phyloP scores from a whole-genome alignment of 2,329 filamentous ascomycete genomes.

The Ramularia collo-cygni region DNA sequence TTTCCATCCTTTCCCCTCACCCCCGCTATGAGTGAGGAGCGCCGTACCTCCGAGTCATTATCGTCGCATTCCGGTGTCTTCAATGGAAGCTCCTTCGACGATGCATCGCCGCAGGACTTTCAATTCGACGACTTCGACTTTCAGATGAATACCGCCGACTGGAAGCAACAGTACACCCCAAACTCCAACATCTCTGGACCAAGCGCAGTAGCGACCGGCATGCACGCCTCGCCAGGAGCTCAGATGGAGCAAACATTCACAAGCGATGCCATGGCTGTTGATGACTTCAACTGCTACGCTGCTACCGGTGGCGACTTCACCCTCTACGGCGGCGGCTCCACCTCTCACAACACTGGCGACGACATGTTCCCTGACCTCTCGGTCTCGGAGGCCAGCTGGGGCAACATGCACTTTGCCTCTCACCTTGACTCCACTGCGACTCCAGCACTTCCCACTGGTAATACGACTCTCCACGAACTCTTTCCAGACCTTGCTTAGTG shows the following conservation, averaged over 20 bases:
- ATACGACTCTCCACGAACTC: slow-evolving; percentile 17
- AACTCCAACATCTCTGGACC: slow-evolving; percentile 18
- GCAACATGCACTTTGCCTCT: slow-evolving; percentile 25
- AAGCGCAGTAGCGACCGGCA: slow-evolving; percentile 21
- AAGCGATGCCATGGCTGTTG: slow-evolving; percentile 48
- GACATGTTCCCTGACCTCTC: slow-evolving; percentile 28
- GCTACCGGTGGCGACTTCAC: slow-evolving; percentile 51
- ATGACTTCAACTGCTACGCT: slow-evolving; percentile 47
- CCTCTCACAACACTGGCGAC: slow-evolving; percentile 15
- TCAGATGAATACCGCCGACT: slow-evolving; percentile 9
- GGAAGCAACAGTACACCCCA: slow-evolving; percentile 31
- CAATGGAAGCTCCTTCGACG: slow-evolving; percentile 34
- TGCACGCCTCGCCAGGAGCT: slow-evolving; percentile 62
- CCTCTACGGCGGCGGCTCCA: slow-evolving; percentile 42
- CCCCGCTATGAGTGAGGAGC: slow-evolving; percentile 30
- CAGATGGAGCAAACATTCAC: slow-evolving; percentile 57
- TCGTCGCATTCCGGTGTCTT: slow-evolving; percentile 38
- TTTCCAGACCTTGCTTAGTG: slow-evolving; percentile 14
- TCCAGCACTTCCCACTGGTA: slow-evolving; percentile 14
- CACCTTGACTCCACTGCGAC: slow-evolving; percentile 9
- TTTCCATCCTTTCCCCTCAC: slow-evolving; percentile 26
- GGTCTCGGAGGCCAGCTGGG: slow-evolving; percentile 26
- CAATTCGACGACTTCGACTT: slow-evolving; percentile 52
- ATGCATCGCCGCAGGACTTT: slow-evolving; percentile 43
- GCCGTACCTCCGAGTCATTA: slow-evolving; percentile 22